phyloP scores from a whole-genome alignment of 116 monocot species.

The Papilionanthe hybrid region DNA sequence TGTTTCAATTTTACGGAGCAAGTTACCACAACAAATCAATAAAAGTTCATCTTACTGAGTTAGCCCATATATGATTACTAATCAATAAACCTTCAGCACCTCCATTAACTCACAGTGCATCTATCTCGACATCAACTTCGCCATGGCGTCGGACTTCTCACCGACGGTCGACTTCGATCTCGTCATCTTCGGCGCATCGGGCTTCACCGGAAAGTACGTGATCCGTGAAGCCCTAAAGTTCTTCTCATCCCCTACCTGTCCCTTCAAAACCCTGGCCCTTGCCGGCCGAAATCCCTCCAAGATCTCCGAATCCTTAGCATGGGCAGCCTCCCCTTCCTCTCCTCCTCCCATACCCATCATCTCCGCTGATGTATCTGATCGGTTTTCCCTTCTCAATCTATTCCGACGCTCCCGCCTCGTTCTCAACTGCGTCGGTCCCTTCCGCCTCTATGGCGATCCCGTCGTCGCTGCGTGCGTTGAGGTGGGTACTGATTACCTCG shows the following conservation, averaged over 20 bases:
- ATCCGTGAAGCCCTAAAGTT: constrained; percentile 74
- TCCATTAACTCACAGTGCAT: too few species aligned
- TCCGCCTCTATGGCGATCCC: constrained; percentile 67
- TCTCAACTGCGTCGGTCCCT: constrained; percentile 90
- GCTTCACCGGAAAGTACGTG: constrained; percentile 93
- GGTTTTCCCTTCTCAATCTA: constrained; percentile 50
- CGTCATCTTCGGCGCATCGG: constrained; percentile 89
- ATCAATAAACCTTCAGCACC: too few species aligned
- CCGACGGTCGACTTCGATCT: constrained; percentile 41
- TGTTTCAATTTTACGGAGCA: too few species aligned
- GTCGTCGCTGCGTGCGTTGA: constrained; percentile 81
- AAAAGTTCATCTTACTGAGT: too few species aligned
- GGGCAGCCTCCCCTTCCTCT: constrained; percentile 20
- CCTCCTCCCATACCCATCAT: constrained; percentile 48
- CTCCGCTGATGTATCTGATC: constrained; percentile 48
- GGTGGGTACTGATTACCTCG: constrained; percentile 75
- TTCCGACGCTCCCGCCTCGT: constrained; percentile 49
- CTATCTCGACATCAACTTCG: not conserved
- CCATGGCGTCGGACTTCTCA: not conserved
- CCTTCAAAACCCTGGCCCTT: constrained; percentile 59
- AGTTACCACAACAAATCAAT: too few species aligned
- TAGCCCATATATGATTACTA: too few species aligned
- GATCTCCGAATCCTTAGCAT: constrained; percentile 56
- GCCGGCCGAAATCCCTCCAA: constrained; percentile 72
- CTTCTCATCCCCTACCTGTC: constrained; percentile 43